phyloP scores from a whole-genome alignment of 345 rosid genomes.

The Cardamine resedifolia region DNA sequence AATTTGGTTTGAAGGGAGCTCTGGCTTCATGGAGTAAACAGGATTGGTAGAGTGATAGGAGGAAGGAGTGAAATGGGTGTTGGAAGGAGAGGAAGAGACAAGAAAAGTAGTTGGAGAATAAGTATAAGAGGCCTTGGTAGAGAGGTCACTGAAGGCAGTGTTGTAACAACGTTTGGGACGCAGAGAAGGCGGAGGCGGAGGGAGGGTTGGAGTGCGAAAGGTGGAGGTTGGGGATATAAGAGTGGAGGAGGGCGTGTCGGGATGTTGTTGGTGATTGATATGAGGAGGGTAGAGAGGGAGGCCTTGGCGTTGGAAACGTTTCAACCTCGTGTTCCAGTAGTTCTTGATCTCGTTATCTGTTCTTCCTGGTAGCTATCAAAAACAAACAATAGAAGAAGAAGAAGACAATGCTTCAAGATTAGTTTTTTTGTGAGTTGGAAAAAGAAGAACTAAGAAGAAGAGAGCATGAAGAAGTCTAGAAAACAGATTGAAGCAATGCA shows the following conservation, averaged over 20 bases:
- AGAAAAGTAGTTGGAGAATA: slow-evolving; percentile 22
- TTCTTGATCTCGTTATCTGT: slow-evolving; percentile 78
- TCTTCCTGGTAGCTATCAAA: slow-evolving; percentile 56
- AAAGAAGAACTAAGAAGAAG: too few species aligned
- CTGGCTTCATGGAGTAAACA: slow-evolving; percentile 42
- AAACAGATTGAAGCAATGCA: too few species aligned
- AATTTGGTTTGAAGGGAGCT: slow-evolving; percentile 80
- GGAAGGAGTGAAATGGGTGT: slow-evolving; percentile 34
- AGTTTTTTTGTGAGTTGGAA: neutral
- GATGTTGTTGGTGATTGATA: slow-evolving; percentile 24
- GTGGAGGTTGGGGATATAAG: slow-evolving; percentile 37
- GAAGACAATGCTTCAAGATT: neutral
- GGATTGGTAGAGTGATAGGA: slow-evolving; percentile 22
- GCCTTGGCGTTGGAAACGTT: slow-evolving; percentile 63
- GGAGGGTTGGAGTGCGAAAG: slow-evolving; percentile 37
- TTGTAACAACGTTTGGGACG: too few species aligned
- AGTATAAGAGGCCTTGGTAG: too few species aligned
- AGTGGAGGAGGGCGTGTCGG: slow-evolving; percentile 42
- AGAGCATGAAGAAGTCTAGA: too few species aligned
- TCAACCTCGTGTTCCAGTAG: slow-evolving; percentile 71
- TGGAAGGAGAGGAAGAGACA: slow-evolving; percentile 33
- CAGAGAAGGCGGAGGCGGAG: slow-evolving; percentile 31
- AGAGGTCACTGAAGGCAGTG: too few species aligned
- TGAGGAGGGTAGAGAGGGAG: slow-evolving; percentile 63
- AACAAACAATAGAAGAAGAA: too few species aligned